These are phyloP conservation scores for Pythium aphanidermatum DNA, from an alignment of 352 stramenopile species.

Conservation along the genomic window DNA sequence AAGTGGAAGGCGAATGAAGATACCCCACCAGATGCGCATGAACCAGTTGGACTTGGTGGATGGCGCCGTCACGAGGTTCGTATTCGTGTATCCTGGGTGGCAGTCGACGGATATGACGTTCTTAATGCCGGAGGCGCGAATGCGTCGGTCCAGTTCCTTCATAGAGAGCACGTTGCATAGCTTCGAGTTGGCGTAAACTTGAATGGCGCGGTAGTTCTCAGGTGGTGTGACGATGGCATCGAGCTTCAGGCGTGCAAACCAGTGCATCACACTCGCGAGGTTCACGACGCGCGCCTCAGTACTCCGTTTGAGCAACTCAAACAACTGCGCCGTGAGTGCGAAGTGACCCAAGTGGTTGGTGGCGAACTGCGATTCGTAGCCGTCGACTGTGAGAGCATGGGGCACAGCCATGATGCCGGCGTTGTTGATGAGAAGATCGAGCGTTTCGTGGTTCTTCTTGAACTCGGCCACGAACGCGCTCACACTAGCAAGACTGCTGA, in stretches of 20 bases:
- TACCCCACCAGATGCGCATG: slow-evolving; percentile 15
- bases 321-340: slow-evolving; percentile 20
- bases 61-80: slow-evolving; percentile 12
- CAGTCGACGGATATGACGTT: slow-evolving; percentile 19
- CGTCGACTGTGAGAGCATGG: slow-evolving; percentile 2
- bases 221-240: slow-evolving; percentile 30
- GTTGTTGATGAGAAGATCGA: slow-evolving; percentile 32
- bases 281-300: slow-evolving; percentile 16
- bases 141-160: slow-evolving; percentile 28
- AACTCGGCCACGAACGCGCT: slow-evolving; percentile 14
- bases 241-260: slow-evolving; percentile 25
- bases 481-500: slow-evolving; percentile 18
- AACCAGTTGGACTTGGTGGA: slow-evolving; percentile 21
- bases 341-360: slow-evolving; percentile 23
- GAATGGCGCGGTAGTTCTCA: slow-evolving; percentile 19
- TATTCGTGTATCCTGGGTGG: slow-evolving; percentile 32
- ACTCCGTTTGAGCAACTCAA: slow-evolving; percentile 13
- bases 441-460: slow-evolving; percentile 1
- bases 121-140: slow-evolving; percentile 17
- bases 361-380: slow-evolving; percentile 11
- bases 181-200: slow-evolving; percentile 39
- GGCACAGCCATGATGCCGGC: slow-evolving; percentile 10
- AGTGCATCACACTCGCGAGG: slow-evolving; percentile 37
- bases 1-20: slow-evolving; percentile 16
- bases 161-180: slow-evolving; percentile 46